Evolutionary conservation across 2,329 filamentous ascomycete genomes (phyloP).

Genomic region (Berkeleyomyces rouxiae): DNA sequence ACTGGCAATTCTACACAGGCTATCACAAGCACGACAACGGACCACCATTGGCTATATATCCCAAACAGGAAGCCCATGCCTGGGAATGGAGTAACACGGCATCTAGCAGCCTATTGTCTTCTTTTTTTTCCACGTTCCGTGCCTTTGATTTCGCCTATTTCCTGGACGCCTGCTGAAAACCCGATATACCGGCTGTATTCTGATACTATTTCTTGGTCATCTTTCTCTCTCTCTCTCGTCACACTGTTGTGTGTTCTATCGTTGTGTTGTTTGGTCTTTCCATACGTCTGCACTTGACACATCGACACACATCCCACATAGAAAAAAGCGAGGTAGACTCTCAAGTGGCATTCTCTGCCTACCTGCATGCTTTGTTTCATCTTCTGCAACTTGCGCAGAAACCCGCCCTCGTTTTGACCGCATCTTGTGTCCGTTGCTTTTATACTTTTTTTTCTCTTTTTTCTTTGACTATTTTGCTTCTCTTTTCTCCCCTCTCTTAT

Average conservation of each 20-base stretch:
- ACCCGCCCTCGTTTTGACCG: neutral
- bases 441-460: neutral
- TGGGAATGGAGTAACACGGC: neutral
- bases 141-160: conserved; percentile 1
- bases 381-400: neutral
- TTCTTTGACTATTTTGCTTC: neutral
- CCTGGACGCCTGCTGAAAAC: neutral
- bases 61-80: neutral
- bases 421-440: neutral
- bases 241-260: neutral
- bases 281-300: neutral
- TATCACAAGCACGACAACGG: neutral
- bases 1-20: neutral
- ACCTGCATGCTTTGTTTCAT: neutral
- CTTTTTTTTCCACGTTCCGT: neutral
- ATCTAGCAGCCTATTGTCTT: neutral
- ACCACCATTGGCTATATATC: neutral
- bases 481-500: neutral
- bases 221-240: neutral
- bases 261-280: neutral
- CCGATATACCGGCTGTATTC: neutral
- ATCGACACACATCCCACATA: neutral
- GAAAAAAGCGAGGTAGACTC: neutral
- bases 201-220: neutral
- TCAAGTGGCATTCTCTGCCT: neutral